Percentiles rank a stretch among this genome's conserved stretches.
Conservation (phyloP, 768 basidiomycete genomes). For the Leucocoprinus birnbaumii region DNA sequence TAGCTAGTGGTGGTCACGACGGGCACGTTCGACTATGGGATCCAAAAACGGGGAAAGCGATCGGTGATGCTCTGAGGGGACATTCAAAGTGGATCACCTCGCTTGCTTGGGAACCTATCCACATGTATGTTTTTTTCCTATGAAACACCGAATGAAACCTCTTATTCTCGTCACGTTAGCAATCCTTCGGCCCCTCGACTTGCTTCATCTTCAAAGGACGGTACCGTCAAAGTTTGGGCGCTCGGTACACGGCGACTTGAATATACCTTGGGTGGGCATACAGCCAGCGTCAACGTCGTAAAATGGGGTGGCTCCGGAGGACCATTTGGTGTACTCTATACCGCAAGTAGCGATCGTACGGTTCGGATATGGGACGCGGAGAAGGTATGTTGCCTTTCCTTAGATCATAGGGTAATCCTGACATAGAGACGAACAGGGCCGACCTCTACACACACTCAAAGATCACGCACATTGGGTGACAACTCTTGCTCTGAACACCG, state of each 20-base stretch:
- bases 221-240: conserved; percentile 94
- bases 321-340: conserved; percentile 77
- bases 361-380: conserved; percentile 93
- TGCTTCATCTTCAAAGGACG: conserved; percentile 95
- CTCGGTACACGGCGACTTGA: conserved; percentile 66
- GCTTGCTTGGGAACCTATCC: conserved; percentile 94
- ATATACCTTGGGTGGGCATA: conserved; percentile 90
- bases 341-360: conserved; percentile 91
- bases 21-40: conserved; percentile 92
- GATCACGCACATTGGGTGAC: conserved; percentile 99
- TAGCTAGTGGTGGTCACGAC: conserved; percentile 95
- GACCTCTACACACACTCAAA: conserved; percentile 78
- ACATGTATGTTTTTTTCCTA: conserved; percentile 55
- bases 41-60: conserved; percentile 83
- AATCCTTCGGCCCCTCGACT: conserved; percentile 78
- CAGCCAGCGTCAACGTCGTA: conserved; percentile 91
- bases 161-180: conserved; percentile 33
- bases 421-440: conserved; percentile 50
- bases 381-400: conserved; percentile 40
- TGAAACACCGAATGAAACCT: background rate
- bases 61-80: conserved; percentile 87
- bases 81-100: conserved; percentile 97
- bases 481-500: conserved; percentile 91
- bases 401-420: conserved; percentile 2
- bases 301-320: conserved; percentile 85